A percentile compares a stretch with the other conserved stretches of the same genome.
Conservation (phyloP, 164 flowering plant genomes). For the Liquidambar formosana region DNA sequence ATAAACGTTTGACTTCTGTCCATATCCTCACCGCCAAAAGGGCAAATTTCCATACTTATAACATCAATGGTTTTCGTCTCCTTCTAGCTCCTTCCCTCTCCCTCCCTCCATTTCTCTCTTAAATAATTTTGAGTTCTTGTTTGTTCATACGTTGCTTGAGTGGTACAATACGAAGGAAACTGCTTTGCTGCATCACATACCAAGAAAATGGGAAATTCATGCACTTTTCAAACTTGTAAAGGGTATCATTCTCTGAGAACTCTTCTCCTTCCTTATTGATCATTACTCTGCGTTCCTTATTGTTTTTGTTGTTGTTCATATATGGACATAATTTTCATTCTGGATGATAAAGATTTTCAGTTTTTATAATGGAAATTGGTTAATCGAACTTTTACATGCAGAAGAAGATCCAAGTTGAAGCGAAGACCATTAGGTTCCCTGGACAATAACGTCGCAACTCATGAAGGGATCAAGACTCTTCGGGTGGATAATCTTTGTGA, state of each 20-base stretch:
- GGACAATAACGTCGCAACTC: slow-evolving; percentile 13
- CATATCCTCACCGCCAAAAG: slow-evolving; percentile 27
- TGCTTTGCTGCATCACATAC: background rate
- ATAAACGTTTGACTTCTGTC: slow-evolving; percentile 26
- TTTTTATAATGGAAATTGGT: background rate
- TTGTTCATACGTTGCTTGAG: background rate
- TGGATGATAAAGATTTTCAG: background rate
- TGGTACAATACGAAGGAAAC: background rate
- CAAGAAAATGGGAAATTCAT: slow-evolving; percentile 30
- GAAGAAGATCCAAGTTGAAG: slow-evolving; percentile 28
- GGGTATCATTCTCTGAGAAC: slow-evolving; percentile 3
- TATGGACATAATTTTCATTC: too few relatives aligned
- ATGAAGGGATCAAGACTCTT: slow-evolving; percentile 62
- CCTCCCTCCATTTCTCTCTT: background rate
- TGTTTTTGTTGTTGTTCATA: too few relatives aligned
- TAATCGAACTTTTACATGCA: slow-evolving; percentile 7
- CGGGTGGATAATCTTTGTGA: slow-evolving; percentile 30
- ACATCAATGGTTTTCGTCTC: too few relatives aligned
- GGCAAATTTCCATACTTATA: background rate
- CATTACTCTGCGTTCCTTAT: too few relatives aligned
- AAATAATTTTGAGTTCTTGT: background rate
- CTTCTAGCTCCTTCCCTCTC: background rate
- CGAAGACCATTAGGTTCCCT: slow-evolving; percentile 9
- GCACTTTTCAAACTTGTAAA: slow-evolving; percentile 9
- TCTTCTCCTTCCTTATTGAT: background rate